A percentile compares a stretch with the other conserved stretches of the same genome.
Conservation (phyloP, 805 yeast genomes). For the Saccharomycopsis amapae region DNA sequence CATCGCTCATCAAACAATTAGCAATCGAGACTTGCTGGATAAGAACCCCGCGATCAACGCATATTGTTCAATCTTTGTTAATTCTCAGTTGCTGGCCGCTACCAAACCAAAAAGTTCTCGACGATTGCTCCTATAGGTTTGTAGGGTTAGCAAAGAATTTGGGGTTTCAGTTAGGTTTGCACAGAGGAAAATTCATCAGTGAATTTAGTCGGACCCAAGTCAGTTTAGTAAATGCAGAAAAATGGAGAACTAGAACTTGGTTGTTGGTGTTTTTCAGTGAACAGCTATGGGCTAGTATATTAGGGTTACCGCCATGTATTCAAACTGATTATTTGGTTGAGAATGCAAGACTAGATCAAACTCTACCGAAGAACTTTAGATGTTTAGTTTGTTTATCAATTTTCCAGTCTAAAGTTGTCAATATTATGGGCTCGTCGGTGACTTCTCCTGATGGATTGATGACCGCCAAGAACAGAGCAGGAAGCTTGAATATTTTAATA, state of each 20-base stretch:
- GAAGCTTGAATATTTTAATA: slow-evolving; percentile 67
- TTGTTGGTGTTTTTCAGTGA: slow-evolving; percentile 80
- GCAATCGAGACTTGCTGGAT: slow-evolving; percentile 93
- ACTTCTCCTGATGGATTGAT: slow-evolving; percentile 82
- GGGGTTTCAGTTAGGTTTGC: slow-evolving; percentile 81
- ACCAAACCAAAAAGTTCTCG: slow-evolving; percentile 86
- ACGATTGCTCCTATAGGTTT: slow-evolving; percentile 86
- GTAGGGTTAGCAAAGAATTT: slow-evolving; percentile 80
- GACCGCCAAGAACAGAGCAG: slow-evolving; percentile 77
- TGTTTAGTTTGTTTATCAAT: slow-evolving; percentile 67
- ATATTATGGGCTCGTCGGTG: slow-evolving; percentile 81
- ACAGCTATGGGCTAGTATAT: slow-evolving; percentile 81
- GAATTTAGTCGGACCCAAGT: slow-evolving; percentile 90
- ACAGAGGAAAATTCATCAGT: slow-evolving; percentile 83
- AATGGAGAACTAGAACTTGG: slow-evolving; percentile 94
- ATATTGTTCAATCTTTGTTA: slow-evolving; percentile 82
- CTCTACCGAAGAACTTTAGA: slow-evolving; percentile 62
- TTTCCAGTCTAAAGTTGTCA: slow-evolving; percentile 77
- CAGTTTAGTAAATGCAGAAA: slow-evolving; percentile 80
- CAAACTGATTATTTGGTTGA: slow-evolving; percentile 79
- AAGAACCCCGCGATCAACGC: slow-evolving; percentile 87
- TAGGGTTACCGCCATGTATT: slow-evolving; percentile 83
- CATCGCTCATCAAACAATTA: slow-evolving; percentile 72
- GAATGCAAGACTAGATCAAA: slow-evolving; percentile 59
- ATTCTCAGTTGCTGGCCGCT: slow-evolving; percentile 88